phyloP scores from a whole-genome alignment of 106 monocot genomes.

The Dendrobium catenatum region DNA sequence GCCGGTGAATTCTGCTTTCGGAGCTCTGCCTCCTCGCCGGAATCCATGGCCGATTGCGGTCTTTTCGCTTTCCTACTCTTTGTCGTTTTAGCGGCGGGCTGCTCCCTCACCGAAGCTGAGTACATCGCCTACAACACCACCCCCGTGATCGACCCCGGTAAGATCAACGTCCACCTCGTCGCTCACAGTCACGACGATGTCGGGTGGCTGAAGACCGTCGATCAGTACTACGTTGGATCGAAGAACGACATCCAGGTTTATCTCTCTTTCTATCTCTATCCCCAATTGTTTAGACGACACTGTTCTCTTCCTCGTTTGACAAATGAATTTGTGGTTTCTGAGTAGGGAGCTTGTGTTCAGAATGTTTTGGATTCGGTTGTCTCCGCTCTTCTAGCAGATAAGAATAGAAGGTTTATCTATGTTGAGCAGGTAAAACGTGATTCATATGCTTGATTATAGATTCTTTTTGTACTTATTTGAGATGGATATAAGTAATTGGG shows the following conservation, averaged over 20 bases:
- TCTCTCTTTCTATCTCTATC: no score
- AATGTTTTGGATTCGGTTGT: slow-evolving; percentile 49
- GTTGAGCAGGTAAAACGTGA: slow-evolving; percentile 30
- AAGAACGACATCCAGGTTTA: slow-evolving; percentile 69
- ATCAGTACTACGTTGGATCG: slow-evolving; percentile 83
- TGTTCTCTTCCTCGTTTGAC: no score
- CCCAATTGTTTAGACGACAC: neutral
- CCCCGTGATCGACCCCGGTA: slow-evolving; percentile 58
- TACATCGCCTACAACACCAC: slow-evolving; percentile 98
- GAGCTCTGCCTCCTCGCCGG: neutral
- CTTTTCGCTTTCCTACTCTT: slow-evolving; percentile 8
- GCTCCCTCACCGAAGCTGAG: slow-evolving; percentile 15
- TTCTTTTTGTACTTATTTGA: neutral
- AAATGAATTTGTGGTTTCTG: neutral
- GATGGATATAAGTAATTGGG: neutral
- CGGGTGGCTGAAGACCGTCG: slow-evolving; percentile 81
- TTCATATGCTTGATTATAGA: neutral
- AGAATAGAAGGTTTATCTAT: slow-evolving; percentile 38
- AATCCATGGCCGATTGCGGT: slow-evolving; percentile 28
- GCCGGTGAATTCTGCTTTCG: neutral
- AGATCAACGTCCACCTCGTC: slow-evolving; percentile 94
- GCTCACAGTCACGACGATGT: slow-evolving; percentile 81
- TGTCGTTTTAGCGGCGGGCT: slow-evolving; percentile 9
- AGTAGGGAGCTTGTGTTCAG: slow-evolving; percentile 38
- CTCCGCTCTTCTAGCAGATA: slow-evolving; percentile 25